phyloP scores from a whole-genome alignment of 2,329 filamentous ascomycete genomes.

The Trichoderma afroharzianum region DNA sequence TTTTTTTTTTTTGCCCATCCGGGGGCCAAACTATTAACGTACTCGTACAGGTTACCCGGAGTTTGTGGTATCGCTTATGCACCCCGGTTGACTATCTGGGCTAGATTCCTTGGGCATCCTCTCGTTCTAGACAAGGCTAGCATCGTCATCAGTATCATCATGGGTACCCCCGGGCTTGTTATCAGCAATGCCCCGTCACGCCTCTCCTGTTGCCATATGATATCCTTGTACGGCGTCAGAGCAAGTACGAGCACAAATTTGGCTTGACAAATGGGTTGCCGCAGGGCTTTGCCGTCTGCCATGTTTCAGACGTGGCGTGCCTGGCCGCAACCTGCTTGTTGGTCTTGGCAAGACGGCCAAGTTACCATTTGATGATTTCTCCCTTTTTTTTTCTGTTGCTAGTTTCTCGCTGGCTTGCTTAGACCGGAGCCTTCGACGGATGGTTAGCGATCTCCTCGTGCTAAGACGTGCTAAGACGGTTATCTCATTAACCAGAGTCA shows the following conservation, averaged over 20 bases:
- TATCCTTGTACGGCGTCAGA: not conserved
- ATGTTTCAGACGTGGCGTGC: not conserved
- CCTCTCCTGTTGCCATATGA: not conserved
- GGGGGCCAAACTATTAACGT: not conserved
- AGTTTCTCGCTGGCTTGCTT: not conserved
- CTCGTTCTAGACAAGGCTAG: conserved; percentile 1
- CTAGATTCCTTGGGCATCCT: not conserved
- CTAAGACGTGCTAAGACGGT: not conserved
- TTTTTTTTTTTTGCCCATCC: not conserved
- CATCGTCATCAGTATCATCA: not conserved
- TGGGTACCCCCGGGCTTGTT: not conserved
- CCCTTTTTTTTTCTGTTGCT: not conserved
- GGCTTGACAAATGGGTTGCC: not conserved
- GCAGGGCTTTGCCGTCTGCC: not conserved
- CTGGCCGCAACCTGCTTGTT: not conserved
- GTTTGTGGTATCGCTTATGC: conserved; percentile 12
- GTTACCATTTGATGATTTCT: not conserved
- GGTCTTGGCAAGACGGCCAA: not conserved
- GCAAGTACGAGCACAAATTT: not conserved
- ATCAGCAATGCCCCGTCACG: not conserved
- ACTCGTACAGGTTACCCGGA: not conserved
- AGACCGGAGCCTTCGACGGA: not conserved
- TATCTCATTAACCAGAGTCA: not conserved
- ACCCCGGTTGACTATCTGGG: conserved; percentile 2
- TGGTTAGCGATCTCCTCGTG: not conserved